Evolutionary conservation across 331 rosid genomes (phyloP).

Genomic region (Spiraea crenata): DNA sequence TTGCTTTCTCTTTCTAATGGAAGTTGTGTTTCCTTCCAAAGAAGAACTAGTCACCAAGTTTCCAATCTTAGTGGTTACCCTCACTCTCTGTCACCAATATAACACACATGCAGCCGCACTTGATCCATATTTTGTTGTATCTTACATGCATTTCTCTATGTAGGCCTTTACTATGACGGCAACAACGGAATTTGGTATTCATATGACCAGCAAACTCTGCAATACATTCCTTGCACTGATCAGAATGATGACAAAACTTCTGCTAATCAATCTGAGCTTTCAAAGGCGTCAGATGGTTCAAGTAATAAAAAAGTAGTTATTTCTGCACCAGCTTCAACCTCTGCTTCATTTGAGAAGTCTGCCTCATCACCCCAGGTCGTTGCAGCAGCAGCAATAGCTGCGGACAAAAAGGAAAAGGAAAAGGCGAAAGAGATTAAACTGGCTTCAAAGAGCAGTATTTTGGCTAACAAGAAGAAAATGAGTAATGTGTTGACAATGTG

Average conservation of each 20-base stretch:
- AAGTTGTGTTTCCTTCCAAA: too few relatives aligned
- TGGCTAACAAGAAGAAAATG: conserved; percentile 96
- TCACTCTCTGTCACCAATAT: too few relatives aligned
- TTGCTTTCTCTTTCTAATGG: too few relatives aligned
- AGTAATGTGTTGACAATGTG: conserved; percentile 94
- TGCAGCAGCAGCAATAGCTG: conserved; percentile 95
- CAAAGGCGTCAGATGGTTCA: conserved; percentile 64
- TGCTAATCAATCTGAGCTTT: conserved; percentile 53
- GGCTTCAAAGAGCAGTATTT: conserved; percentile 91
- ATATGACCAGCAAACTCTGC: conserved; percentile 75
- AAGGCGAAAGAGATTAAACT: conserved; percentile 85
- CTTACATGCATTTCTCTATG: conserved; percentile 23
- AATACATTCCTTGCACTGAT: conserved; percentile 82
- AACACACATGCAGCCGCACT: not conserved
- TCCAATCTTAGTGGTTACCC: too few relatives aligned
- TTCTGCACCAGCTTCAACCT: conserved; percentile 85
- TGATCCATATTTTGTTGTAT: conserved; percentile 5
- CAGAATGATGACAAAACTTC: conserved; percentile 59
- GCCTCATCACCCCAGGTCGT: conserved; percentile 85
- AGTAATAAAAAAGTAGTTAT: conserved; percentile 70
- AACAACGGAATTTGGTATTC: conserved; percentile 87
- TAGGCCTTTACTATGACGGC: conserved; percentile 94
- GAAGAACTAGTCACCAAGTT: too few relatives aligned
- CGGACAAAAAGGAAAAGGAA: conserved; percentile 94
- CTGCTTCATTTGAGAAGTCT: conserved; percentile 67